Evolutionary conservation across 1,284 basidiomycete species (phyloP), one percentile per base, ranked within the genome.

Genomic region (Cryptococcus floricola): DNA sequence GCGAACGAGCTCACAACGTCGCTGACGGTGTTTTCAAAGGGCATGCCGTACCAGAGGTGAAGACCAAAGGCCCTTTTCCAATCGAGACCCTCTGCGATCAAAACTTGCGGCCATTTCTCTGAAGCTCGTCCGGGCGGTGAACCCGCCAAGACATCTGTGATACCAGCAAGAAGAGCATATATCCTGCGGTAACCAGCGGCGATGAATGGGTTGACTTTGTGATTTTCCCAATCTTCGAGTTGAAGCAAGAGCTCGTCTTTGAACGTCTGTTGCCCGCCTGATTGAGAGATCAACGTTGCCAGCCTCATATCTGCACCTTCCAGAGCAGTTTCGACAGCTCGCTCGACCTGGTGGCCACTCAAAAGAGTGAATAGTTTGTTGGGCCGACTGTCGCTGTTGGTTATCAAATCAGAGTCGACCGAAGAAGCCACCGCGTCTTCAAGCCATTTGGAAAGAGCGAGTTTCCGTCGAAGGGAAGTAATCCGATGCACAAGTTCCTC

Each of bases 61-160:
- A 97, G 78, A 1, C 92, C 96, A 67, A 98, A 89, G 0, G 88
- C 87, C 14, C 93, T 85, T 75, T 95, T 95, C 96, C 96, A 98
- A 74, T 96, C 94, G 51, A 98, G 78, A 1, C 84, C 88, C 52
- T 85, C 80, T n/a, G 86, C 81, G n/a, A 96, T 80, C 52, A 84
- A 80, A 19, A 91, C 76, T 55, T 89, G 86, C 2, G 81, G 74
- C 65, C 83, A 83, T 25, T 80, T 79, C 63, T 87, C 87, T 37
- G 58, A 81, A 76, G 64, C 86, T 78, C 71, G 80, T 14, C 70
- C 70, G 75, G 56, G 81, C 53, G 74, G 73, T 34, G 31, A 34
- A 2, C 87, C 88, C 50, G 83, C 80, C 13, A 87, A 78, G 4
- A 85, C 69, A 58, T 85, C 84, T 37, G 88, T 81, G 56, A 88